Base-by-base conservation (phyloP, 208 protist genomes). In the Acanthamoeba triangularis region DNA sequence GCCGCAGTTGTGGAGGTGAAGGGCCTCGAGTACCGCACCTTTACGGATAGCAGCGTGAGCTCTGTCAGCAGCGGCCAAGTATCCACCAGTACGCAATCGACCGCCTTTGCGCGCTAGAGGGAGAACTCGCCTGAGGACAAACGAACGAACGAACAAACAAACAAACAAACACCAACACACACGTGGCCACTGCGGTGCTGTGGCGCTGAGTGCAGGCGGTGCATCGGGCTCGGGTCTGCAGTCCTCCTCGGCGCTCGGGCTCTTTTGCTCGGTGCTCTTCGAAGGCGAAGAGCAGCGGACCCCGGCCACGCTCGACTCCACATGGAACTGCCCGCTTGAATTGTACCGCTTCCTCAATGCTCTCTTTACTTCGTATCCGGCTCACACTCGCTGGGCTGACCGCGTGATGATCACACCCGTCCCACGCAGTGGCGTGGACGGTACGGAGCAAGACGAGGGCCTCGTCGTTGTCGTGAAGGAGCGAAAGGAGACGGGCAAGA, bases 221-320 rank as follows among this genome's bases (percentile, higher is more conserved):
- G n/a, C 41, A 2, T 52, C 35, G 11, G 20, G n/a, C 3, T 3
- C 13, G 76, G 3, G 1, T 25, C 20, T 30, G 20, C 76, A 85
- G 11, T 33, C 44, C 28, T 33, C 49, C 3, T 74, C 87, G 4
- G 4, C 59, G 18, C 41, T 76, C 5, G 87, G 87, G 23, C 87
- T 93, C 87, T 93, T 93, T 28, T 93, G 87, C 59, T 52, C 25
- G n/a, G 87, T 76, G 23, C 59, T 93, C n/a, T 93, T 93, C 47
- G 87, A 93, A 28, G 87, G 87, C 30, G 61, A 93, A 30, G 87
- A 93, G 87, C 87, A 93, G 87, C 13, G 87, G n/a, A 93, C 87
- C 5, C 61, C 61, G 14, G n/a, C 30, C 14, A 54, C 33, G 59
- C 33, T 78, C n/a, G 61, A 93, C 41, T 18, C n/a, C 59, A 93